Base-by-base conservation (phyloP, 192 early-diverging fungal genomes). In the Entrophospora sp. region DNA sequence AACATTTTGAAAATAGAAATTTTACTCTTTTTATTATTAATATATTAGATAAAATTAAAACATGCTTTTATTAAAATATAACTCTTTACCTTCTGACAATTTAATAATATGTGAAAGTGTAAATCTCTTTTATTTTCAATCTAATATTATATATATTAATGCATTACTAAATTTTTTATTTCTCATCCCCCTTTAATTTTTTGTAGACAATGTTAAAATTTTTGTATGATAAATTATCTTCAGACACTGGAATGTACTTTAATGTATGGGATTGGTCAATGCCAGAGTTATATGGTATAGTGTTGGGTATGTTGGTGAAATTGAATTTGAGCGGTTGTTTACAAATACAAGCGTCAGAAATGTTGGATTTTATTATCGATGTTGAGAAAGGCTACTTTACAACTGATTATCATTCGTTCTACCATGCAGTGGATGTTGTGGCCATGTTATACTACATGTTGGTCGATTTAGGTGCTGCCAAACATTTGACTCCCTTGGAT, bases 391-490 rank as follows among this genome's bases (percentile, higher is more conserved):
- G 89, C 31, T 96, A 96, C 69, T 74, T 80, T 18, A 72, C 80
- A 16, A 91, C 90, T 53, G 89, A 89, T 5, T 96, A 96, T 61
- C 94, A 96, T 71, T 91, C 89, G 9, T 96, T 94, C 70, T 87
- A 87, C 69, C 94, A 96, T 67, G 92, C 92, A 9, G 82, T 90
- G 2, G 94, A 96, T 78, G 94, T 96, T 0, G 85, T 88, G 1
- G 82, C 85, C 37, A 87, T 93, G 62, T 79, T 94, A 6, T 91
- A 86, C 71, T 88, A 87, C 56, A 84, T 91, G 68, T 72, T 95
- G 8, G 72, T 69, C 28, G 82, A 91, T 40, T 79, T 90, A 69
- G 85, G 80, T 35, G 81, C 87, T 0, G 75, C 78, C 0, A 81
- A 83, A 4, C 88, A 88, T 59, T 69, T 93, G 9, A 83, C 84